Conservation (phyloP, 2,329 filamentous ascomycete species). For the Aureobasidium leucospermi region DNA sequence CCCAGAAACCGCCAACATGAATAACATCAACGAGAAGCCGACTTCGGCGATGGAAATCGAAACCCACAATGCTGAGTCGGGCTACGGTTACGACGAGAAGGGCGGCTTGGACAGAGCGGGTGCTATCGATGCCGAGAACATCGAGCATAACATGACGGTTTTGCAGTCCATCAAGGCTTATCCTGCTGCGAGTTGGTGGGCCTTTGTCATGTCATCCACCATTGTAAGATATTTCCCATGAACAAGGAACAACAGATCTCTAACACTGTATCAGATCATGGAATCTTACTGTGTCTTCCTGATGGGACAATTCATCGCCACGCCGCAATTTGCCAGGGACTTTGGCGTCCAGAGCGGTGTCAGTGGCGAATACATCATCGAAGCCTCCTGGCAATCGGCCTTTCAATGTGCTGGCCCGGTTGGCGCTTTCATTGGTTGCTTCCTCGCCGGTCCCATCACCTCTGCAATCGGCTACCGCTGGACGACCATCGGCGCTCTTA, state of each 20-base stretch:
- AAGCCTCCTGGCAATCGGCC: conserved; percentile 51
- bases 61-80: neutral
- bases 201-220: conserved; percentile 49
- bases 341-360: conserved; percentile 39
- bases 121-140: conserved; percentile 52
- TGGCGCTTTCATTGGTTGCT: conserved; percentile 54
- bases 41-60: neutral
- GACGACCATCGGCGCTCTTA: conserved; percentile 48
- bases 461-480: conserved; percentile 53
- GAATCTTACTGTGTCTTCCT: conserved; percentile 58
- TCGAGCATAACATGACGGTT: conserved; percentile 45
- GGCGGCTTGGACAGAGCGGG: conserved; percentile 39
- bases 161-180: conserved; percentile 45
- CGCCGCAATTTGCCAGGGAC: conserved; percentile 37
- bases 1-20: conserved; percentile 1
- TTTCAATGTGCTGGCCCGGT: conserved; percentile 49
- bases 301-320: conserved; percentile 52
- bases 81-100: neutral
- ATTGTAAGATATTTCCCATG: conserved; percentile 39
- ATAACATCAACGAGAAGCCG: neutral
- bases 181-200: conserved; percentile 49
- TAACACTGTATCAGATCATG: conserved; percentile 47
- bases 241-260: conserved; percentile 15
- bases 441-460: conserved; percentile 54
- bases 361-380: conserved; percentile 33